These are phyloP conservation scores for Epichloe bromicola DNA, from an alignment of 2,329 filamentous ascomycete species.

Conservation along the genomic window DNA sequence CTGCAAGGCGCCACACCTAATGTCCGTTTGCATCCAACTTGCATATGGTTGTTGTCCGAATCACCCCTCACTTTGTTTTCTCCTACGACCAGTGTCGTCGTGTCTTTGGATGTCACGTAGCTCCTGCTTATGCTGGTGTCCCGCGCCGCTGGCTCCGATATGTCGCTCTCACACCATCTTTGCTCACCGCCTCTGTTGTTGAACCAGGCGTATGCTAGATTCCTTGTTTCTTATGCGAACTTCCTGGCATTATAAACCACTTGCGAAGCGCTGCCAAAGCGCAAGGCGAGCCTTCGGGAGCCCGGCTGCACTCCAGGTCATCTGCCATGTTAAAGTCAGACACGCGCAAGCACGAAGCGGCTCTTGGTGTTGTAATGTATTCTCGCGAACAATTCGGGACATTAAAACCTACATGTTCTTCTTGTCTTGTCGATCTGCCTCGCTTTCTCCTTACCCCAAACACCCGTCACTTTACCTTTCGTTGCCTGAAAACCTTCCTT, in stretches of 20 bases:
- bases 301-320: slow-evolving; percentile 1
- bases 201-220: background rate
- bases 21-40: slow-evolving; percentile 1
- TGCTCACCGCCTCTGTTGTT: slow-evolving; percentile 6
- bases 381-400: background rate
- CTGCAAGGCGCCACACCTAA: slow-evolving; percentile 7
- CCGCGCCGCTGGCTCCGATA: slow-evolving; percentile 3
- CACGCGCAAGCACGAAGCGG: background rate
- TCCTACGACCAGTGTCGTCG: background rate
- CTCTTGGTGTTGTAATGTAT: background rate
- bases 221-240: slow-evolving; percentile 3
- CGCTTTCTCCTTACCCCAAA: background rate
- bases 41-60: slow-evolving; percentile 2
- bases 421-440: background rate
- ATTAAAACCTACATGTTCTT: background rate
- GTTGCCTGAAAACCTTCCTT: background rate
- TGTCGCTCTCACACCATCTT: slow-evolving; percentile 7
- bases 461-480: background rate
- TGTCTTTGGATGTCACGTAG: background rate
- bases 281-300: slow-evolving; percentile 1
- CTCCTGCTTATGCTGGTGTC: slow-evolving; percentile 2
- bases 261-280: background rate
- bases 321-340: slow-evolving; percentile 1
- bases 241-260: background rate
- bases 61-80: slow-evolving; percentile 1